Evolutionary conservation across 768 basidiomycete genomes (phyloP).

Genomic region (Pholiota molesta): DNA sequence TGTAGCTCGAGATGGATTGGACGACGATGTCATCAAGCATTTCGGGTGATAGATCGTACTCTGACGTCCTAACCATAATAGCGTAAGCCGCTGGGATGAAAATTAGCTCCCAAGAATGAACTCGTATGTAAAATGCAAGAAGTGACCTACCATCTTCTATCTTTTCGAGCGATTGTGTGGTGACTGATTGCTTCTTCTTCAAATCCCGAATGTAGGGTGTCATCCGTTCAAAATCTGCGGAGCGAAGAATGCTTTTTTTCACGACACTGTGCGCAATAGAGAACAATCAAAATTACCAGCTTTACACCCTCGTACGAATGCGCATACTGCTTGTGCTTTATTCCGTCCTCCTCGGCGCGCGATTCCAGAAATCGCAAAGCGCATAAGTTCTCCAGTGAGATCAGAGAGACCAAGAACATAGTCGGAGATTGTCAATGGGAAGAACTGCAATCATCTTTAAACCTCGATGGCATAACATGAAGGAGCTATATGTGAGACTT

Average conservation of each 20-base stretch:
- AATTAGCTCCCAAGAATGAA: background rate
- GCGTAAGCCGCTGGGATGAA: constrained; percentile 64
- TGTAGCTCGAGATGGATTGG: constrained; percentile 42
- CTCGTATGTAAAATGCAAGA: background rate
- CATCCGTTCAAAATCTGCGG: constrained; percentile 73
- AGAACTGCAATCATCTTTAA: constrained; percentile 52
- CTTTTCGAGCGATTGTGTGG: constrained; percentile 86
- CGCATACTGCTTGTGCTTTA: constrained; percentile 64
- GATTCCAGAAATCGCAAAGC: constrained; percentile 87
- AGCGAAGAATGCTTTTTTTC: constrained; percentile 5
- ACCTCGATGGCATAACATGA: constrained; percentile 10
- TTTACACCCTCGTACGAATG: constrained; percentile 75
- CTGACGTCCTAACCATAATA: constrained; percentile 70
- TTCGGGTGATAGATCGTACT: constrained; percentile 70
- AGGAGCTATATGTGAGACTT: constrained; percentile 31
- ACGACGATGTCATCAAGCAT: constrained; percentile 72
- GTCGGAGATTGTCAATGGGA: constrained; percentile 77
- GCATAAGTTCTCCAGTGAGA: constrained; percentile 96
- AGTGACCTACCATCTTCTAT: constrained; percentile 81
- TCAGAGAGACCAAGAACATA: constrained; percentile 94
- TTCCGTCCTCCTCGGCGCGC: constrained; percentile 64
- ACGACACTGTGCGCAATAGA: background rate
- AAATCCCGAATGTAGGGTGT: constrained; percentile 73
- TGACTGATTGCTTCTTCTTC: constrained; percentile 86
- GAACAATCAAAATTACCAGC: constrained; percentile 51